Evolutionary conservation across 768 basidiomycete species (phyloP), one percentile per base, ranked within the genome.

Genomic region (Suillus variegatus): DNA sequence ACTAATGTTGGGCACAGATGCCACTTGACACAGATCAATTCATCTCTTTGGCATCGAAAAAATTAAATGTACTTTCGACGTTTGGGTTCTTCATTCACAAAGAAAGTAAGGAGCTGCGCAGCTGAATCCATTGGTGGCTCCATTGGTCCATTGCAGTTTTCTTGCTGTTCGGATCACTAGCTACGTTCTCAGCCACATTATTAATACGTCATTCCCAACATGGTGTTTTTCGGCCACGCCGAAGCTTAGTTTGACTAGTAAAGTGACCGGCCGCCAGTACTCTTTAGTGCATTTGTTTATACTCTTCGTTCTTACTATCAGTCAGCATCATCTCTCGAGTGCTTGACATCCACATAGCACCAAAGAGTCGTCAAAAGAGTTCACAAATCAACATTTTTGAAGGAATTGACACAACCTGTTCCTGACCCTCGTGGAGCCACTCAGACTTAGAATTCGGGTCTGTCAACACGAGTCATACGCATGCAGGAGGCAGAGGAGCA

Each of bases 401-500:
- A 57, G 36, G 41, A 41, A 22, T 38, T 32, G 22, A 8, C 14
- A 51, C 51, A 56, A n/a, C 28, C 43, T 44, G 18, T 32, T 18
- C 20, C 49, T n/a, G 51, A 55, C 65, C 35, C 46, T 25, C 8
- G 22, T 4, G 47, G 16, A 12, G 8, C 28, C 28, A 28, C 52
- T 32, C 28, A 54, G 52, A 25, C 22, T 25, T 35, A 43, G 16
- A 32, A 36, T 43, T 32, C 25, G 12, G 18, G 43, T 60, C 41
- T 43, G 41, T 28, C 25, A 43, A 43, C 40, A 60, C 58, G 18
- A 43, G 25, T 28, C 14, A 43, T 28, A 73, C 71, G 64, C 44
- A 85, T 85, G 84, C 82, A 85, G 70, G 84, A 85, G 74, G 83
- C 84, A 49, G 84, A 85, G 68, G 84, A 85, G 68, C 83, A 84